phyloP scores from a whole-genome alignment of 2,329 filamentous ascomycete species.

The Talaromyces sp. region DNA sequence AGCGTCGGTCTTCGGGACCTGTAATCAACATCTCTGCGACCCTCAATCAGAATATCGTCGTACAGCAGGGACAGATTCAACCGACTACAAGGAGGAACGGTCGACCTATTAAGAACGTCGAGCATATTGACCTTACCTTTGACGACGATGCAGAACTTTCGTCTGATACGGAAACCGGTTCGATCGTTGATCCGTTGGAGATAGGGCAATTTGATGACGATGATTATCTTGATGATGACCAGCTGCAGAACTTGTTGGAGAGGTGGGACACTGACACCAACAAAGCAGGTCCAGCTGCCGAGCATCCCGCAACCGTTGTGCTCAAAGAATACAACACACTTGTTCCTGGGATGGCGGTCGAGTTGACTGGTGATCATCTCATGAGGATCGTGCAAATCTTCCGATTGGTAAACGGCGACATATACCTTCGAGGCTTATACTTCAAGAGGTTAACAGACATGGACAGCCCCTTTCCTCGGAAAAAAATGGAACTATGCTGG shows the following conservation, averaged over 20 bases:
- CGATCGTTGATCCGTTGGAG: background rate
- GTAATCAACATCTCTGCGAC: background rate
- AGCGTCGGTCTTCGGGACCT: background rate
- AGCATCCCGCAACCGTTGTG: background rate
- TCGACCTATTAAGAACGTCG: background rate
- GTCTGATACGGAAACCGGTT: constrained; percentile 11
- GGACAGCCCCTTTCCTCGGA: constrained; percentile 35
- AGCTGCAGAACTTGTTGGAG: constrained; percentile 21
- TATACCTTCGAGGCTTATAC: constrained; percentile 39
- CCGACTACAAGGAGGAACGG: background rate
- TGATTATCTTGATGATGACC: constrained; percentile 29
- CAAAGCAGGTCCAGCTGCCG: background rate
- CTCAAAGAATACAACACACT: constrained; percentile 20
- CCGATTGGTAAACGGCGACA: constrained; percentile 20
- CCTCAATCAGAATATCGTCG: background rate
- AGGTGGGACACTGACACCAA: constrained; percentile 21
- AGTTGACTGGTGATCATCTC: constrained; percentile 40
- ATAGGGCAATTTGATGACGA: constrained; percentile 18
- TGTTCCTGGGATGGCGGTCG: constrained; percentile 30
- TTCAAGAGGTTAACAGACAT: constrained; percentile 33
- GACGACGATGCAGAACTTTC: background rate
- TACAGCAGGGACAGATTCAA: background rate
- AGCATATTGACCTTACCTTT: constrained; percentile 7
- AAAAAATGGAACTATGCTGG: constrained; percentile 47
- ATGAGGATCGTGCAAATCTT: constrained; percentile 40